Evolutionary conservation across 208 protist genomes (phyloP).

Genomic region (Trypanosoma cruzi): DNA sequence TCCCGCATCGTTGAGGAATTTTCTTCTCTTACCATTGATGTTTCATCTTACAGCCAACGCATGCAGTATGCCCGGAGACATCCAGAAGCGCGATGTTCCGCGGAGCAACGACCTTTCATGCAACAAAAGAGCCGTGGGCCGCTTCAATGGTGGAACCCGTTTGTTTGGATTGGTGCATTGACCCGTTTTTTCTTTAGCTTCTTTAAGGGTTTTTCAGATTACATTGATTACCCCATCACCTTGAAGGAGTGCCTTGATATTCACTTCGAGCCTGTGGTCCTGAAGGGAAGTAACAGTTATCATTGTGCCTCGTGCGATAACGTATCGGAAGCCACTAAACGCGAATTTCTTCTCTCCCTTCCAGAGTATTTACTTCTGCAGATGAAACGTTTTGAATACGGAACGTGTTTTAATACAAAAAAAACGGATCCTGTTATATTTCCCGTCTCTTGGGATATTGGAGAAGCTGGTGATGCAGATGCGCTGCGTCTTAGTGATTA

Average conservation of each 20-base stretch:
- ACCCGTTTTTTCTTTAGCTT: constrained; percentile 21
- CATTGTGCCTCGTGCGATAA: constrained; percentile 71
- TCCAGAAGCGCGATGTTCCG: constrained; percentile 47
- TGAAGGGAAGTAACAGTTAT: constrained; percentile 80
- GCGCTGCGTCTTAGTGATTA: constrained; percentile 67
- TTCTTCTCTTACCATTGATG: constrained; percentile 73
- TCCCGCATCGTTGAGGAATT: constrained; percentile 75
- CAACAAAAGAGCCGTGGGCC: constrained; percentile 22
- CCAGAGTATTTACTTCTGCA: constrained; percentile 87
- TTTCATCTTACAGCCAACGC: constrained; percentile 63
- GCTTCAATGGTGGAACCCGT: constrained; percentile 63
- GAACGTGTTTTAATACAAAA: constrained; percentile 75
- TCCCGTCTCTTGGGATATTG: constrained; percentile 63
- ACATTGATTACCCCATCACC: constrained; percentile 56
- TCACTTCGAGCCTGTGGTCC: constrained; percentile 75
- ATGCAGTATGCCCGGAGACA: constrained; percentile 45
- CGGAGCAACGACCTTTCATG: constrained; percentile 29
- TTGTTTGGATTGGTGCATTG: constrained; percentile 36
- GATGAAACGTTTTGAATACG: constrained; percentile 88
- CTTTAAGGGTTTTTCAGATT: constrained; percentile 31
- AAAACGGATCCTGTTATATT: constrained; percentile 85
- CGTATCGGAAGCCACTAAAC: constrained; percentile 77
- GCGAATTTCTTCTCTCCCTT: constrained; percentile 58
- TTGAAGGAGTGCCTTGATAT: constrained; percentile 90
- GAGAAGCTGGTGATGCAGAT: constrained; percentile 31